A percentile compares a stretch with the other conserved stretches of the same genome.
phyloP scores from a whole-genome alignment of 768 basidiomycete species.

The Mycena vitilis region DNA sequence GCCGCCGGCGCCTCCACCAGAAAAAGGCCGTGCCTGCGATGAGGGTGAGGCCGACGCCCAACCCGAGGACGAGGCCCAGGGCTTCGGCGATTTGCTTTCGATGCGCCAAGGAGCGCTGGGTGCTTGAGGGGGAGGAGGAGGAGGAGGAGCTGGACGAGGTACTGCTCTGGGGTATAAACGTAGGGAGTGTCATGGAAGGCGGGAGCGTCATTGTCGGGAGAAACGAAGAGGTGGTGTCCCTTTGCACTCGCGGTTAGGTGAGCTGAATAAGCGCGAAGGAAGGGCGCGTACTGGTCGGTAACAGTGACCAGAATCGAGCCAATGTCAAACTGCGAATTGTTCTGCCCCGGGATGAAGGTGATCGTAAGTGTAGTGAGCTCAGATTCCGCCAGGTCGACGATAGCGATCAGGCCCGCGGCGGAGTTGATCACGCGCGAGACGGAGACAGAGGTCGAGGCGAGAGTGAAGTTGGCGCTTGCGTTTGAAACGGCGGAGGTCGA shows the following conservation, averaged over 20 bases:
- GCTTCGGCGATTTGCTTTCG: conserved; percentile 37
- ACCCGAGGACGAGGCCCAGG: conserved; percentile 44
- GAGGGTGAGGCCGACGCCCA: conserved; percentile 44
- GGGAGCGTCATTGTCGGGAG: conserved; percentile 53
- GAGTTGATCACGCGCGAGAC: conserved; percentile 55
- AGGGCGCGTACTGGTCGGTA: conserved; percentile 37
- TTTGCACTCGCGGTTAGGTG: conserved; percentile 8
- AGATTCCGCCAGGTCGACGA: conserved; percentile 53
- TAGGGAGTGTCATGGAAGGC: conserved; percentile 48
- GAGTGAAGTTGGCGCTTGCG: conserved; percentile 64
- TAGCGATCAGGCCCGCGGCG: conserved; percentile 49
- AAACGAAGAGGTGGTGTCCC: conserved; percentile 43
- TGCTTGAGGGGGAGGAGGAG: conserved; percentile 33
- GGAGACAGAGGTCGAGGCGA: conserved; percentile 51
- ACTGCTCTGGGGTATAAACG: conserved; percentile 41
- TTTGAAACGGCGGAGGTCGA: conserved; percentile 58
- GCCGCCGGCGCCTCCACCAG: conserved; percentile 41
- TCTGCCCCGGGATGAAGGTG: conserved; percentile 47
- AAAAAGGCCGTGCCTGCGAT: conserved; percentile 38
- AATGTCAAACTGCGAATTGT: conserved; percentile 51
- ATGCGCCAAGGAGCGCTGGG: conserved; percentile 27
- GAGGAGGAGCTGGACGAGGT: conserved; percentile 16
- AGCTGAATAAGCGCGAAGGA: background rate
- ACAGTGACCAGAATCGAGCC: conserved; percentile 52
- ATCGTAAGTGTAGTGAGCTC: conserved; percentile 56